Percentiles rank a stretch among this genome's conserved stretches.
Evolutionary conservation across 1,284 basidiomycete species (phyloP).

Genomic region (Ceratobasidium sp.): DNA sequence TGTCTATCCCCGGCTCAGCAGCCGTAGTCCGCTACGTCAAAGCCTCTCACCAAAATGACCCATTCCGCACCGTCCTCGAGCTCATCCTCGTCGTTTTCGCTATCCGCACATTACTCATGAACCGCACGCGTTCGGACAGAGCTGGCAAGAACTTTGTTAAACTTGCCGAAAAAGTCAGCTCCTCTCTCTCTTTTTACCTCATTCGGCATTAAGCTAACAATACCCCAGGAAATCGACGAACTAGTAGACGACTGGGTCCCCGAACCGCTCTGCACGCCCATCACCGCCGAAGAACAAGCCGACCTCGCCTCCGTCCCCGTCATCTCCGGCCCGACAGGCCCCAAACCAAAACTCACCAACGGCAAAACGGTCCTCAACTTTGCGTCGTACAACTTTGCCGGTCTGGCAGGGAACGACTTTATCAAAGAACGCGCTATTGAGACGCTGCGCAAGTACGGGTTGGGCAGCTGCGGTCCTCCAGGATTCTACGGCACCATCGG

Average conservation of each 20-base stretch:
- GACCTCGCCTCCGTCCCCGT: slow-evolving; percentile 83
- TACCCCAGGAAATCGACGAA: slow-evolving; percentile 92
- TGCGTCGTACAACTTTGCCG: slow-evolving; percentile 93
- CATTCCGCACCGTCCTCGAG: slow-evolving; percentile 91
- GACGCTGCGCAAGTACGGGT: slow-evolving; percentile 90
- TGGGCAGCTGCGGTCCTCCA: slow-evolving; percentile 96
- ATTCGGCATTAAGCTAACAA: slow-evolving; percentile 16
- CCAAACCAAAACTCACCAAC: slow-evolving; percentile 82
- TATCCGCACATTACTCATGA: slow-evolving; percentile 88
- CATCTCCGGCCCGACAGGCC: slow-evolving; percentile 83
- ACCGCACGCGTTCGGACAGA: slow-evolving; percentile 87
- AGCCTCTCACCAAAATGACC: slow-evolving; percentile 91
- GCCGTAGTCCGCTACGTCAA: slow-evolving; percentile 92
- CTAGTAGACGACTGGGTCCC: slow-evolving; percentile 96
- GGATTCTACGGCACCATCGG: slow-evolving; percentile 98
- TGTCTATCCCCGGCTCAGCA: slow-evolving; percentile 86
- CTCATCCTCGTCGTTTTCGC: slow-evolving; percentile 91
- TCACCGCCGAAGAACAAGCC: slow-evolving; percentile 71
- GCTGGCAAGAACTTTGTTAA: slow-evolving; percentile 92
- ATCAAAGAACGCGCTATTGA: slow-evolving; percentile 90
- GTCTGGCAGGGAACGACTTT: slow-evolving; percentile 87
- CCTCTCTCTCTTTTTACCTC: background rate
- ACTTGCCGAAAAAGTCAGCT: slow-evolving; percentile 85
- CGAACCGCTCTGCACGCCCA: slow-evolving; percentile 80
- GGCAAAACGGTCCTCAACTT: slow-evolving; percentile 90